Conservation (phyloP, 371 early-diverging fungal genomes). For the Mucor irregularis region DNA sequence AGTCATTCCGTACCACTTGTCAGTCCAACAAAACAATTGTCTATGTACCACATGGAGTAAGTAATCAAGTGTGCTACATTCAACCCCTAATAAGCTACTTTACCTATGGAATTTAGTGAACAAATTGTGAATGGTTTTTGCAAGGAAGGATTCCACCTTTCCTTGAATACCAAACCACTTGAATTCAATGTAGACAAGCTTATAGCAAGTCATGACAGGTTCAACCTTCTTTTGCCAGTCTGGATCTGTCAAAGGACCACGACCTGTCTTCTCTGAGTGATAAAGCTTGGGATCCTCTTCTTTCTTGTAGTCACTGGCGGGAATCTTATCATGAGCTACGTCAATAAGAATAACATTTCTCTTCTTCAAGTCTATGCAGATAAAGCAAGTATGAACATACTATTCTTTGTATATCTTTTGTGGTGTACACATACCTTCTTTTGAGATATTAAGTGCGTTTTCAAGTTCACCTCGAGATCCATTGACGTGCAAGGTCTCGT, state of each 20-base stretch:
- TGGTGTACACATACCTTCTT: slow-evolving; percentile 8
- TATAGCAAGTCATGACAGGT: slow-evolving; percentile 78
- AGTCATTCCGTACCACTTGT: slow-evolving; percentile 71
- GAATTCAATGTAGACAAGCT: slow-evolving; percentile 72
- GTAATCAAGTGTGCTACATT: too few relatives aligned
- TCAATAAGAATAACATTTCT: slow-evolving; percentile 64
- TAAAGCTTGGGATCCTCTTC: slow-evolving; percentile 64
- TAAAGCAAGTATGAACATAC: background rate
- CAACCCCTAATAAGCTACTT: too few relatives aligned
- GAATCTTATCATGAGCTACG: slow-evolving; percentile 57
- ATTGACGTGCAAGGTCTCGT: slow-evolving; percentile 74
- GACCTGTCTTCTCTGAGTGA: slow-evolving; percentile 65
- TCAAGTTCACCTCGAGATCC: slow-evolving; percentile 69
- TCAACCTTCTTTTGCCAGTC: slow-evolving; percentile 50
- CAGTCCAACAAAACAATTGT: slow-evolving; percentile 72
- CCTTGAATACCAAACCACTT: slow-evolving; percentile 69
- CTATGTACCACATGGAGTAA: slow-evolving; percentile 41
- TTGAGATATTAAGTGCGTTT: slow-evolving; percentile 51
- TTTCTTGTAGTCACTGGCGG: slow-evolving; percentile 52
- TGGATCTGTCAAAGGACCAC: slow-evolving; percentile 60
- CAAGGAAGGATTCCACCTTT: slow-evolving; percentile 57
- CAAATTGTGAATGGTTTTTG: slow-evolving; percentile 30
- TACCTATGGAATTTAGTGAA: slow-evolving; percentile 37
- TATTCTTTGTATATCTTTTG: background rate
- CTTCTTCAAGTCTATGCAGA: slow-evolving; percentile 52